A percentile compares a stretch with the other conserved stretches of the same genome.
Conservation (phyloP, 441 rosid species). For the Caryocar brasiliense region DNA sequence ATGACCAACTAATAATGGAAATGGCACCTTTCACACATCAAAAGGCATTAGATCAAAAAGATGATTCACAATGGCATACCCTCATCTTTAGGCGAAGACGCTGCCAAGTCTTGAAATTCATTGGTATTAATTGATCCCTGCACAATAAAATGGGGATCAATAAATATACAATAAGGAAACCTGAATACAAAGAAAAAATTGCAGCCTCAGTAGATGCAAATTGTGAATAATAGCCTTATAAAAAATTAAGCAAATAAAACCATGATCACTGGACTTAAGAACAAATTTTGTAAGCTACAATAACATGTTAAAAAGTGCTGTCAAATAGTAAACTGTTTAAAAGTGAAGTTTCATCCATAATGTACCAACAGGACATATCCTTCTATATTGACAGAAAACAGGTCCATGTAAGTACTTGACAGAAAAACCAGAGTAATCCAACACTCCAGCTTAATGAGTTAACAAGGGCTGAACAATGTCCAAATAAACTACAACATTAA, state of each 20-base stretch:
- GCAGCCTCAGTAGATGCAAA: neutral
- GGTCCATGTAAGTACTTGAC: no score
- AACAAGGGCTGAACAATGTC: no score
- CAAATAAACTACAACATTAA: no score
- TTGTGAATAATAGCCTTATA: neutral
- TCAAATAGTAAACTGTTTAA: no score
- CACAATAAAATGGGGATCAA: slow-evolving; percentile 9
- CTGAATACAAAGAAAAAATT: neutral
- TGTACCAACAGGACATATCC: no score
- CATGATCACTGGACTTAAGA: no score
- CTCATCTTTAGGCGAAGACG: slow-evolving; percentile 21
- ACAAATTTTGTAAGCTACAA: no score
- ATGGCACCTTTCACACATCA: neutral
- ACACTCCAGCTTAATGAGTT: no score
- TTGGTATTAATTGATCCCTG: slow-evolving; percentile 33
- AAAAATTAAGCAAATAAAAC: no score
- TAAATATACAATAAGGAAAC: neutral
- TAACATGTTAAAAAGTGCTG: neutral
- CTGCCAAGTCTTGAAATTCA: slow-evolving; percentile 22
- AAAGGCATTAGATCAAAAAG: slow-evolving; percentile 1
- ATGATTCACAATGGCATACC: slow-evolving; percentile 34
- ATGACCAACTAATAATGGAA: neutral
- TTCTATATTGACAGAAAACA: no score
- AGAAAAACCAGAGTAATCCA: no score
- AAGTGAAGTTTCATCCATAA: no score